Evolutionary conservation across 805 yeast genomes (phyloP), one percentile per base, ranked within the genome.

Genomic region (Maudiozyma bulderi): DNA sequence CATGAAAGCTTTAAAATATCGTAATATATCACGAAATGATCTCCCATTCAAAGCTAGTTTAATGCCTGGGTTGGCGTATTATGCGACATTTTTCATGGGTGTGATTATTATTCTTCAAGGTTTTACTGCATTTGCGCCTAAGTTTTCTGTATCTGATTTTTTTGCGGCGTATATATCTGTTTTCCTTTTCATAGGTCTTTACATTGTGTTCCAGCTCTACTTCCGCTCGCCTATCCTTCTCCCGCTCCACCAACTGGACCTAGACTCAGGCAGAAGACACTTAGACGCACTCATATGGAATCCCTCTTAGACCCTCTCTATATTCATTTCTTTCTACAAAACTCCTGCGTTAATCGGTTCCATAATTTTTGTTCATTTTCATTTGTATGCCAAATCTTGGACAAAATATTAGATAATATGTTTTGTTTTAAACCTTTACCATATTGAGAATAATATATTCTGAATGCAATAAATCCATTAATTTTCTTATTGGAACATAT

Each of bases 1-100:
- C 67, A 84, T 84, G 82, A 65, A 71, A 40, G 81, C 83, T 34
- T 68, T 86, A 57, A 76, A 74, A 56, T 62, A 70, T 26, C 77
- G 88, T 63, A 81, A 81, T 46, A 81, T 84, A 49, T 71, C 82
- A 29, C 71, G 95, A 59, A 81, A 82, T 56, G 73, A 76, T 9
- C 72, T 86, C 50, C 93, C 95, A 8, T 87, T 74, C 73, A 84
- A 82, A 64, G 90, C 93, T 8, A 61, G 60, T n/a, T 72, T 74
- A 49, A 83, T 82, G 81, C 93, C 95, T 3, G 76, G 62, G 53
- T 66, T 71, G 51, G 86, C 90, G 1, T 81, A 78, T 66, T 82
- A 84, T 57, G 77, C 88, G 3, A 66, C 78, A 4, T 66, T 73
- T 47, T 71, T 77, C 54, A 72, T 82, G 54, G 63, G 73, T 11